These are phyloP conservation scores for Exophiala viscosa DNA, from an alignment of 2,329 filamentous ascomycete species.

Conservation along the genomic window DNA sequence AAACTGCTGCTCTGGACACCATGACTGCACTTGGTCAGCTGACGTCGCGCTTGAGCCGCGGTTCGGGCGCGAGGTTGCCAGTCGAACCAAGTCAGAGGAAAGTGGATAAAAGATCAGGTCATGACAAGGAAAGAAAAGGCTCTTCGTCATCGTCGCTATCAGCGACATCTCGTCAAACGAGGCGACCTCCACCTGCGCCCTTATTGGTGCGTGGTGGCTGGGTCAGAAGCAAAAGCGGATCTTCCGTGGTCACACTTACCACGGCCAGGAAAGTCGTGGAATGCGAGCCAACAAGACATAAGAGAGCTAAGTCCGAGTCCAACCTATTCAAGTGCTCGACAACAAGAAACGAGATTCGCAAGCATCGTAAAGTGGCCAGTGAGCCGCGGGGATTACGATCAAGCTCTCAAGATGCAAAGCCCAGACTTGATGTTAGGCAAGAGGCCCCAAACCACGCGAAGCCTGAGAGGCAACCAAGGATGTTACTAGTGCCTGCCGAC, in stretches of 20 bases:
- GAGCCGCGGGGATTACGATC: background rate
- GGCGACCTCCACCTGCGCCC: slow-evolving; percentile 15
- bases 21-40: slow-evolving; percentile 28
- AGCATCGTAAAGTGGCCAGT: background rate
- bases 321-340: background rate
- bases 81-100: slow-evolving; percentile 3
- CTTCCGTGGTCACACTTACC: slow-evolving; percentile 21
- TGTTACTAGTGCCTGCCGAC: slow-evolving; percentile 24
- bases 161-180: background rate
- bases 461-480: slow-evolving; percentile 16
- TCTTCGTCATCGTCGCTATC: background rate
- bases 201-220: slow-evolving; percentile 22
- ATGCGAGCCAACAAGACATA: slow-evolving; percentile 6
- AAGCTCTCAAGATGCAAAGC: background rate
- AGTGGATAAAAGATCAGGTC: background rate
- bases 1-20: slow-evolving; percentile 27
- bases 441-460: background rate
- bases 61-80: background rate
- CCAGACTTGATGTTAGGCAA: background rate
- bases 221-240: slow-evolving; percentile 26
- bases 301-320: slow-evolving; percentile 12
- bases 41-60: slow-evolving; percentile 19
- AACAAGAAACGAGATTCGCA: background rate
- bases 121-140: slow-evolving; percentile 8
- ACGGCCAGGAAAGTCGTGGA: slow-evolving; percentile 11